Base-by-base conservation (phyloP, 2,329 filamentous ascomycete species). In the Cladophialophora carrionii region DNA sequence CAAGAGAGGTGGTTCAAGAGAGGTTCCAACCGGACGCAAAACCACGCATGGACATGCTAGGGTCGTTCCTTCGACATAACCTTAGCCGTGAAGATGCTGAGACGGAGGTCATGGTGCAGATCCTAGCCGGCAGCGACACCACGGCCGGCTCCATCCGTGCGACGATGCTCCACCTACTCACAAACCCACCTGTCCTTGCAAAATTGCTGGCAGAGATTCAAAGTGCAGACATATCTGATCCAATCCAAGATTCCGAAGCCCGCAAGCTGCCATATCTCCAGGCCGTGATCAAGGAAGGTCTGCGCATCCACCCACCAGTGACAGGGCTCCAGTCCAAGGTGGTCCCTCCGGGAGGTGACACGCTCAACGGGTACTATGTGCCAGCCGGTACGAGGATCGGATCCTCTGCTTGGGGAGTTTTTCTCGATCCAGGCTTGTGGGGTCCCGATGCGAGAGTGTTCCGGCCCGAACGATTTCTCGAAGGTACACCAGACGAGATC, bases 391-490 rank as follows among this genome's bases (percentile, higher is more conserved):
- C 79, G 1, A 74, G 79, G 49, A 76, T 85, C 6, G 81, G 78
- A 37, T 76, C 77, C 61, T 79, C 77, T 56, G 73, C 79, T 2
- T 79, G 79, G 66, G 77, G 76, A 3, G 71, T 82, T 20, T 77
- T 80, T 61, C 74, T 76, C 54, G 76, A 78, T 66, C 67, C 17
- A 70, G 78, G 26, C 78, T 24, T 73, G 10, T 75, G 77, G 59
- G 79, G 81, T 8, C 63, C 71, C 0, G 79, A 82, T 64, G 77
- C 78, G 2, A 72, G 77, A 37, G 62, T 77, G 0, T 85, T 81
- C 70, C 74, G 78, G 24, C 84, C 83, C 0, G 82, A 82, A 57
- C 76, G 83, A 51, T 85, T 82, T 81, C 68, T 85, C 10, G 75
- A 81, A 62, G 75, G 72, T 0, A 71, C 73, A 10, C 69, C 72